These are phyloP conservation scores for Phlebiopsis flavidoalba DNA, from an alignment of 768 basidiomycete genomes.

Conservation along the genomic window DNA sequence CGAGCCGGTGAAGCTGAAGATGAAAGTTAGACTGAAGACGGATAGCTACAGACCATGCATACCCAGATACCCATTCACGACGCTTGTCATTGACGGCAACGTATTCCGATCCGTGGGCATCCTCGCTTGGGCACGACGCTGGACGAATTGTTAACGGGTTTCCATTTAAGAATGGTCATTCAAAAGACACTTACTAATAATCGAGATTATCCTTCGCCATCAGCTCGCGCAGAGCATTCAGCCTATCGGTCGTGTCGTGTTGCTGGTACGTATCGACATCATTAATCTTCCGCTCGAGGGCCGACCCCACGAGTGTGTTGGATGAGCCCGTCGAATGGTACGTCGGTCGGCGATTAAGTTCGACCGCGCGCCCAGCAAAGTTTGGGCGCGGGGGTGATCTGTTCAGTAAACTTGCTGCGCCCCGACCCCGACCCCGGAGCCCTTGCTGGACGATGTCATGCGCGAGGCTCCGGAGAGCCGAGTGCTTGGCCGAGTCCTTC, in stretches of 20 bases:
- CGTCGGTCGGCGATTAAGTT: conserved; percentile 29
- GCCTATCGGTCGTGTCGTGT: conserved; percentile 53
- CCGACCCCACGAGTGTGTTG: conserved; percentile 72
- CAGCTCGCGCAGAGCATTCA: conserved; percentile 56
- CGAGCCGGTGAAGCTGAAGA: conserved; percentile 52
- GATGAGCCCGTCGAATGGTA: conserved; percentile 57
- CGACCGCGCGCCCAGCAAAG: conserved; percentile 17
- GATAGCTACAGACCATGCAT: conserved; percentile 16
- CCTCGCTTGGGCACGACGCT: conserved; percentile 76
- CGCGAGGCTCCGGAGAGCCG: too few relatives aligned
- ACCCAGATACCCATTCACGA: conserved; percentile 75
- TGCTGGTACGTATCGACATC: conserved; percentile 51
- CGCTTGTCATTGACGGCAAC: conserved; percentile 73
- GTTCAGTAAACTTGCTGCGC: conserved; percentile 13
- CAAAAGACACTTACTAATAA: conserved; percentile 56
- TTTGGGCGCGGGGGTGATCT: neutral
- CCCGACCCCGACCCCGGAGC: neutral
- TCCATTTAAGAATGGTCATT: neutral
- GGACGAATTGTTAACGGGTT: neutral
- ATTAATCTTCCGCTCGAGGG: conserved; percentile 62
- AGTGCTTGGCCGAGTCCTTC: neutral
- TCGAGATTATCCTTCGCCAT: conserved; percentile 68
- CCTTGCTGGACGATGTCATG: neutral
- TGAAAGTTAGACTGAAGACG: neutral
- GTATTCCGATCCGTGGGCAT: conserved; percentile 82